Conservation (phyloP, 352 stramenopile genomes). For the Phytophthora kernoviae region DNA sequence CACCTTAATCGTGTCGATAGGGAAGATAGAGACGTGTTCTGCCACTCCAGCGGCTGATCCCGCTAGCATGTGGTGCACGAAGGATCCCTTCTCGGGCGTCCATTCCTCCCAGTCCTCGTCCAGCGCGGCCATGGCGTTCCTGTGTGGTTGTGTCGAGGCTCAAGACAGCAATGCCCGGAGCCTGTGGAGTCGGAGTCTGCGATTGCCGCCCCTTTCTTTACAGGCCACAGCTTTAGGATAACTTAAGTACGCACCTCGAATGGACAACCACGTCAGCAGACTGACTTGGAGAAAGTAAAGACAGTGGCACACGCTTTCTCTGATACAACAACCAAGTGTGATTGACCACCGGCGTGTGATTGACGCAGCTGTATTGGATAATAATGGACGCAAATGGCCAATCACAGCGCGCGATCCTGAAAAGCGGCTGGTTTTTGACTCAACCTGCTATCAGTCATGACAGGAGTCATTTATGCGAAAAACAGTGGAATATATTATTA, state of each 20-base stretch:
- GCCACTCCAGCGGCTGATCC: constrained; percentile 95
- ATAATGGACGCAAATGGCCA: neutral
- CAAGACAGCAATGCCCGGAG: neutral
- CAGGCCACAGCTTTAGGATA: constrained; percentile 1
- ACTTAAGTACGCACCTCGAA: neutral
- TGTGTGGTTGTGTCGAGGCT: neutral
- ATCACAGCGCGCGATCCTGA: neutral
- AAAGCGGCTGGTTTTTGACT: neutral
- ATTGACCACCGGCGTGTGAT: neutral
- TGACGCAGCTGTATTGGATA: neutral
- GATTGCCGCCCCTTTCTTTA: neutral
- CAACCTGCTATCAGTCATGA: neutral
- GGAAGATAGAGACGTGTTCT: constrained; percentile 98
- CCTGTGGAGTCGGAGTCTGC: neutral
- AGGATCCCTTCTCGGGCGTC: constrained; percentile 92
- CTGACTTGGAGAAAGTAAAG: neutral
- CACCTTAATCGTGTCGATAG: constrained; percentile 91
- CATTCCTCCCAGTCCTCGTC: constrained; percentile 95
- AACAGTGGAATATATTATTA: no score
- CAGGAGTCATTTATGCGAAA: neutral
- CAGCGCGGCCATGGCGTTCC: constrained; percentile 25
- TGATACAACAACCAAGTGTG: constrained; percentile 1
- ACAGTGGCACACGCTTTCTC: neutral
- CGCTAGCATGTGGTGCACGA: constrained; percentile 95
- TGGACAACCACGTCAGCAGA: neutral